Evolutionary conservation across 768 basidiomycete species (phyloP), one percentile per base, ranked within the genome.

Genomic region (Naganishia randhawae): DNA sequence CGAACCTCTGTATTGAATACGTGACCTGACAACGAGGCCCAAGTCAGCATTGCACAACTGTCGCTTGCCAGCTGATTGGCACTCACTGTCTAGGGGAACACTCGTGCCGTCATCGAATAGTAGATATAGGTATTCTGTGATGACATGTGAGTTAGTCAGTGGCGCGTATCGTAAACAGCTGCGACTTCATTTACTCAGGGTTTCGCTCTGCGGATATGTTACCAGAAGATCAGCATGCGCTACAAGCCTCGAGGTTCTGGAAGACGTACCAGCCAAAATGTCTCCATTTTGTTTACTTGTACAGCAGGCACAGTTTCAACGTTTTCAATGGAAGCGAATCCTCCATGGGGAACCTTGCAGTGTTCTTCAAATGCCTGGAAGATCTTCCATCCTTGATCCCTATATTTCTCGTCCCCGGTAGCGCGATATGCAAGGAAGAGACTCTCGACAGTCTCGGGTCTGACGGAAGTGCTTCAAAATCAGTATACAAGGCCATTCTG

Each of bases 1-100:
- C 80, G 61, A 71, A 89, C 89, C 84, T 97, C 94, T 1, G 94
- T 96, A 73, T 95, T 96, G 81, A 96, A 90, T 9, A 96, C 91
- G 73, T 88, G 88, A 76, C 87, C 90, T 61, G 27, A 10, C 13
- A 31, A n/a, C 91, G 71, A 27, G 31, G 42, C 25, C 65, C 48
- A 50, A 42, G 63, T 69, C 71, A 76, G 69, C 37, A 63, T 35
- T 19, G 25, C 35, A 71, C 32, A 32, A 67, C 22, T 57, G 25
- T 17, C 41, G 29, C 62, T 42, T 48, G 45, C n/a, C 65, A 48
- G 3, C 13, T 19, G 62, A 29, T 33, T 86, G 89, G 77, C 73
- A 92, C 90, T 82, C n/a, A 61, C 57, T 61, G 64, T 86, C 84
- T 67, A 95, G 76, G 0, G 93, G 87, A 48, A 95, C 80, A n/a